These are phyloP conservation scores for Chlamydomonas sp. DNA, from an alignment of 139 green algal genomes.

Conservation along the genomic window DNA sequence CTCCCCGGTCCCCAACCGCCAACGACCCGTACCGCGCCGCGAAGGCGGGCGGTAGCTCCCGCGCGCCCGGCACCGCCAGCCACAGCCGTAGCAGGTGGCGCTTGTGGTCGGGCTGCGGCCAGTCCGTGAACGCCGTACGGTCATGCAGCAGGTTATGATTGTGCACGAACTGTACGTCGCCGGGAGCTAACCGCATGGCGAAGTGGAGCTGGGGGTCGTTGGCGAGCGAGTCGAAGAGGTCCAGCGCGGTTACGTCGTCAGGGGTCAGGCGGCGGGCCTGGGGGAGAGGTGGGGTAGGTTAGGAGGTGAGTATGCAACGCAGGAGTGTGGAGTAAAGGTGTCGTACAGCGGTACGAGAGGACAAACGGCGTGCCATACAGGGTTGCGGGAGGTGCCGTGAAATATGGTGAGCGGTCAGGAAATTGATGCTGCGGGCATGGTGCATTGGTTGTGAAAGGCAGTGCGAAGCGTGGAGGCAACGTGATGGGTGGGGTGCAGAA, in stretches of 20 bases:
- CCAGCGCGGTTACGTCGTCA: constrained; percentile 25
- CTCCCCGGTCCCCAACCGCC: constrained; percentile 21
- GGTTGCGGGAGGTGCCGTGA: too few relatives aligned
- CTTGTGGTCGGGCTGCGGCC: not conserved
- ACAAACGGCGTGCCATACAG: too few relatives aligned
- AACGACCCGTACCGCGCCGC: constrained; percentile 29
- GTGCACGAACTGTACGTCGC: constrained; percentile 31
- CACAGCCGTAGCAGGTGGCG: constrained; percentile 35
- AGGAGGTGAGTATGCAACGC: not conserved
- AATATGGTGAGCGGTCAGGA: too few relatives aligned
- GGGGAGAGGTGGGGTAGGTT: not conserved
- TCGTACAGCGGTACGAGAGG: too few relatives aligned
- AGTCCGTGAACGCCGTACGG: constrained; percentile 1
- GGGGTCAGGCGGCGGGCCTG: not conserved
- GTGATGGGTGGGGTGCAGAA: too few relatives aligned
- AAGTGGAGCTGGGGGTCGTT: constrained; percentile 24
- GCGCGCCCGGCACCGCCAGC: constrained; percentile 17
- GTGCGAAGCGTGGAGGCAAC: too few relatives aligned
- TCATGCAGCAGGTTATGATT: constrained; percentile 43
- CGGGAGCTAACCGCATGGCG: constrained; percentile 24
- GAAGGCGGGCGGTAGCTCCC: constrained; percentile 24
- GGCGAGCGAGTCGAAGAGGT: constrained; percentile 8
- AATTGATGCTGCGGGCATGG: too few relatives aligned
- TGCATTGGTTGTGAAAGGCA: too few relatives aligned
- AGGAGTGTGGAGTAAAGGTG: not conserved